Percentiles rank a stretch among this genome's conserved stretches.
These are phyloP conservation scores for Debaryomyces sp. DNA, from an alignment of 1,139 yeast species.

Conservation along the genomic window DNA sequence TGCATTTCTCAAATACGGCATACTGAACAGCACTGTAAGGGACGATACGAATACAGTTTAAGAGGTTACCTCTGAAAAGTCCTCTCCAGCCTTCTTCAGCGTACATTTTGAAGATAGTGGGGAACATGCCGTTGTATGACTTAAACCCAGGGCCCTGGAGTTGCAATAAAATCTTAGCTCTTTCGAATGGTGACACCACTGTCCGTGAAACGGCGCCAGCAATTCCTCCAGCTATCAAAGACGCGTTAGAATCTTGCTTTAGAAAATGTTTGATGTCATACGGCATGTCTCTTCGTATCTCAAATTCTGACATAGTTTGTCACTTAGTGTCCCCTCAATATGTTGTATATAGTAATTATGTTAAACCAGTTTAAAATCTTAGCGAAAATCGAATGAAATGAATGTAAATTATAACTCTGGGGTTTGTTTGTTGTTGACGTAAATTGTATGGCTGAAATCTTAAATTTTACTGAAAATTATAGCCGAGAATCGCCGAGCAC, in stretches of 20 bases:
- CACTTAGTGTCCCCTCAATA: neutral
- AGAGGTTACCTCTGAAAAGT: conserved; percentile 84
- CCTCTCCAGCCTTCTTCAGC: conserved; percentile 90
- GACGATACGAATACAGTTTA: conserved; percentile 85
- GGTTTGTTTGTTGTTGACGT: neutral
- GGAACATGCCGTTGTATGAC: conserved; percentile 72
- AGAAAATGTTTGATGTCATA: conserved; percentile 30
- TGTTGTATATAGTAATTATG: neutral
- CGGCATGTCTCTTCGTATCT: neutral
- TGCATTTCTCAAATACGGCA: conserved; percentile 77
- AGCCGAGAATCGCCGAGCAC: conserved; percentile 1
- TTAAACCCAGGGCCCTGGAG: conserved; percentile 77
- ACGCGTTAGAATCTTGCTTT: conserved; percentile 56
- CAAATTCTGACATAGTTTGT: neutral
- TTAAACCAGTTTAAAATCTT: neutral
- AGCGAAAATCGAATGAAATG: neutral
- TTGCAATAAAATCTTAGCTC: conserved; percentile 90
- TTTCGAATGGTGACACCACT: conserved; percentile 90
- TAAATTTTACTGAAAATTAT: neutral
- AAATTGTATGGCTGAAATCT: neutral
- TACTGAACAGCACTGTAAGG: conserved; percentile 97
- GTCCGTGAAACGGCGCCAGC: conserved; percentile 96
- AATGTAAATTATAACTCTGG: neutral
- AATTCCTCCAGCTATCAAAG: conserved; percentile 60
- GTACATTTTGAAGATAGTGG: conserved; percentile 79